Evolutionary conservation across 176 grass and related monocot species (phyloP), one percentile per base, ranked within the genome.

Genomic region (Oryza nivara): DNA sequence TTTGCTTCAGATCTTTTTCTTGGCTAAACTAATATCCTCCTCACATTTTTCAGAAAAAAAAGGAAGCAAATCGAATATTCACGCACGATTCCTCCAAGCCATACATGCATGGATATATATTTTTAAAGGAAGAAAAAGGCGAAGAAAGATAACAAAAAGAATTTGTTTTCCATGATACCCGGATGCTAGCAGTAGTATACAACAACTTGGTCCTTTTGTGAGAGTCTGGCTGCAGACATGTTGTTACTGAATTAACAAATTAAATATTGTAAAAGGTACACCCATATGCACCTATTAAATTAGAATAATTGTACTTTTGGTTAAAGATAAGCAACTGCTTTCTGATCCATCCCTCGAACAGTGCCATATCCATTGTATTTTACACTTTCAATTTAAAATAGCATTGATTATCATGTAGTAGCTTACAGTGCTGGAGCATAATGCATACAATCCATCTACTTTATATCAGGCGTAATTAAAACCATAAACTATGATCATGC

Each of bases 61-160:
- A 32, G 30, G 30, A n/a, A 58, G 52, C 52, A 61, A 26, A 80
- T 17, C 7, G 49, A 41, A 89, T 75, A 89, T 80, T 69, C 64
- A 70, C 9, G 2, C 70, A 36, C 7, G 38, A 84, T 84, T 48
- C 49, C 12, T 47, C 41, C 13, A 54, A 28, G 45, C 12, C 9
- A 82, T 56, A 19, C 52, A 4, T 28, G 35, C 48, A 34, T 1
- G 19, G 56, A 81, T 75, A 75, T 44, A 44, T 44, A 2, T 73
- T 73, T 7, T 36, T 13, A 32, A 23, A 7, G 0, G 3, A 23
- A 17, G 44, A 23, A 56, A n/a, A 34, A 5, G 35, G 41, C 40
- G 28, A 49, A 17, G 14, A 32, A 13, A 49, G 14, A n/a, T 60
- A 61, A 61, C 56, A 23, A 63, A 63, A 54, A 11, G 0, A 63